Conservation (phyloP, 768 basidiomycete genomes). For the Russula dissimulans region DNA sequence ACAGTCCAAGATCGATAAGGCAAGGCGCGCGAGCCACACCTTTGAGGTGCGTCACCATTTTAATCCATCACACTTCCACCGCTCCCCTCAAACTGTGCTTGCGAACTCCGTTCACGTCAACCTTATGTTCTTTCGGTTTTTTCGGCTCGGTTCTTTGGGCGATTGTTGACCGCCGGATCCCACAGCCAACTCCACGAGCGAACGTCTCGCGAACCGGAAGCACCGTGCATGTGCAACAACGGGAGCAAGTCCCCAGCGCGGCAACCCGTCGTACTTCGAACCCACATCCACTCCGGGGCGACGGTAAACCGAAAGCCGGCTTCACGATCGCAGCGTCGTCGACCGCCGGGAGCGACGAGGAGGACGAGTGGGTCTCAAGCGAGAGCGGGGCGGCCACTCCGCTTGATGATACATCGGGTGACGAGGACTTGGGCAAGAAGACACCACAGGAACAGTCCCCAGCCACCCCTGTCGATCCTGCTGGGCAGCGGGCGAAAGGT, state of each 20-base stretch:
- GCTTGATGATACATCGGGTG: slow-evolving; percentile 33
- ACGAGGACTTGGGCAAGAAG: slow-evolving; percentile 22
- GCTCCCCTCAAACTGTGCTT: background rate
- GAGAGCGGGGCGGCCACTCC: slow-evolving; percentile 71
- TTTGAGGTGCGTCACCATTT: slow-evolving; percentile 36
- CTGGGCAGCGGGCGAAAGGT: slow-evolving; percentile 1
- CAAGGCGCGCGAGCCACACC: slow-evolving; percentile 37
- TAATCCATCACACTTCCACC: background rate
- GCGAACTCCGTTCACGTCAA: background rate
- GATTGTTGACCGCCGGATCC: background rate
- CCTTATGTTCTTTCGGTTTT: background rate
- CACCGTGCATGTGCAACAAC: slow-evolving; percentile 12
- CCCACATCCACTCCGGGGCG: background rate
- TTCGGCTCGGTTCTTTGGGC: background rate
- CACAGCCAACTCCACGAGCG: slow-evolving; percentile 5
- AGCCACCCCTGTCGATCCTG: slow-evolving; percentile 8
- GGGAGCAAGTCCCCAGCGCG: slow-evolving; percentile 14
- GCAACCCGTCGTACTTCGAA: slow-evolving; percentile 5
- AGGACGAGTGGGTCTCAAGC: slow-evolving; percentile 72
- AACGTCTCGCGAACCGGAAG: slow-evolving; percentile 11
- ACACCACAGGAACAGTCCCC: slow-evolving; percentile 23
- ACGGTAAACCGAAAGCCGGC: slow-evolving; percentile 35
- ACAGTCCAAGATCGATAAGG: slow-evolving; percentile 40
- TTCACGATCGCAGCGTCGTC: slow-evolving; percentile 50
- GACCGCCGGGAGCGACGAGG: slow-evolving; percentile 39